Conservation (phyloP, 225 moss, liverwort and hornwort species). For the Pseudoscleropodium purum region DNA sequence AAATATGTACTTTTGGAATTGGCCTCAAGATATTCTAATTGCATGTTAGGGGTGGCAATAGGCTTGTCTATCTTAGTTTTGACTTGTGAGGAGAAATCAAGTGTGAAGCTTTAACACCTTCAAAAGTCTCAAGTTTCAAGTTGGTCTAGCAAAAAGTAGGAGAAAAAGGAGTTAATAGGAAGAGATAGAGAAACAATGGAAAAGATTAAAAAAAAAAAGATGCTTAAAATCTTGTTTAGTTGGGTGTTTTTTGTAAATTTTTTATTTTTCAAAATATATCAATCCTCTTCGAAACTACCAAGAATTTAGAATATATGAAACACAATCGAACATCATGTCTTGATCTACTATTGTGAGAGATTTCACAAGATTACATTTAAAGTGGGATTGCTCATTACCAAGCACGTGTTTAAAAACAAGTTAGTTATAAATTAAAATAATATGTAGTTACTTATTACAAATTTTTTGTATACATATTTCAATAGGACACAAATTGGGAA, state of each 20-base stretch:
- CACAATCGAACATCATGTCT: neutral
- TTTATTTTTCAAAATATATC: neutral
- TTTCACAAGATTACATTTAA: neutral
- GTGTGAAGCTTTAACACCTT: neutral
- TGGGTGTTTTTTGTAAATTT: no score
- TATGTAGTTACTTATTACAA: neutral
- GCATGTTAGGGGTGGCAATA: no score
- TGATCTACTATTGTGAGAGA: neutral
- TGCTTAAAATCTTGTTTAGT: accelerated
- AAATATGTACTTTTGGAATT: no score
- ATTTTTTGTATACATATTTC: neutral
- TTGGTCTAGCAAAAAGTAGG: neutral
- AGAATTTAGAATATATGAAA: neutral
- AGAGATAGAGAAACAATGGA: neutral
- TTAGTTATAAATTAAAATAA: neutral
- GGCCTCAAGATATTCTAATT: no score
- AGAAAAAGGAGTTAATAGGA: neutral
- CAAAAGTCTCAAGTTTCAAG: neutral
- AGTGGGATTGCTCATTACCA: accelerated
- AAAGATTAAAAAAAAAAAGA: neutral
- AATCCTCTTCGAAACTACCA: accelerated
- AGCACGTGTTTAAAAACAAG: neutral
- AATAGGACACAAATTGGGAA: neutral
- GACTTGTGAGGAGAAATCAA: accelerated
- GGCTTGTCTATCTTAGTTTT: no score